Conservation (phyloP, 2,329 filamentous ascomycete genomes). For the Penicillium janthinellum region DNA sequence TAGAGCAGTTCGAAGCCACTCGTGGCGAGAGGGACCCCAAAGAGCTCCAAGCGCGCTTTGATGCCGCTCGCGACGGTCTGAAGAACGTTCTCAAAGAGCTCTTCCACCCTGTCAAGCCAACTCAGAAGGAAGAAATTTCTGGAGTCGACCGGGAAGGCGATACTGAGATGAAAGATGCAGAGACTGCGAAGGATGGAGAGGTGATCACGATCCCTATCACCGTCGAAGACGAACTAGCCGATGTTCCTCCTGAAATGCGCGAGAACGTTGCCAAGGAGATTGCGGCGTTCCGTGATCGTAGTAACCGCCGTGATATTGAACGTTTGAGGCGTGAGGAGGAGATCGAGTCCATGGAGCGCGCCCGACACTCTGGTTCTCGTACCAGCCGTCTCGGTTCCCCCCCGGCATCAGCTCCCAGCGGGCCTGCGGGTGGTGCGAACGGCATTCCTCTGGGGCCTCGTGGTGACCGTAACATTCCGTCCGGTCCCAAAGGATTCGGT, state of each 20-base stretch:
- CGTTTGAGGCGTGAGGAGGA: conserved; percentile 87
- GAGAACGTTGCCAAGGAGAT: conserved; percentile 95
- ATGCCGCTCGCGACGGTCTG: conserved; percentile 68
- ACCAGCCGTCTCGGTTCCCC: conserved; percentile 72
- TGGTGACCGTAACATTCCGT: conserved; percentile 68
- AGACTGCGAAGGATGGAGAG: conserved; percentile 64
- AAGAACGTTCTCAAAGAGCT: conserved; percentile 69
- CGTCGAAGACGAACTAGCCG: conserved; percentile 88
- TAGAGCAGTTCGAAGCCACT: conserved; percentile 76
- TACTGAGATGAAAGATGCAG: conserved; percentile 66
- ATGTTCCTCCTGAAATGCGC: conserved; percentile 94
- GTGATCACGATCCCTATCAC: conserved; percentile 87
- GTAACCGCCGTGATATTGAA: conserved; percentile 84
- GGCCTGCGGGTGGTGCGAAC: conserved; percentile 66
- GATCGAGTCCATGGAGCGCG: conserved; percentile 81
- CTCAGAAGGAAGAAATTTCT: conserved; percentile 48
- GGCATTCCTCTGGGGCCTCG: conserved; percentile 76
- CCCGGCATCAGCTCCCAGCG: conserved; percentile 62
- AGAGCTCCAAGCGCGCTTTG: conserved; percentile 66
- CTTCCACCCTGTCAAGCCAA: conserved; percentile 64
- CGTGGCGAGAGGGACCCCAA: conserved; percentile 65
- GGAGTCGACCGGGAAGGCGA: conserved; percentile 67
- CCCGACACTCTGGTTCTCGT: conserved; percentile 66
- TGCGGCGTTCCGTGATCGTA: conserved; percentile 88
- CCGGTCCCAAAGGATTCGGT: conserved; percentile 66